Evolutionary conservation across 306 rosid genomes (phyloP), one percentile per base, ranked within the genome.

Genomic region (Cicer cuneatum): DNA sequence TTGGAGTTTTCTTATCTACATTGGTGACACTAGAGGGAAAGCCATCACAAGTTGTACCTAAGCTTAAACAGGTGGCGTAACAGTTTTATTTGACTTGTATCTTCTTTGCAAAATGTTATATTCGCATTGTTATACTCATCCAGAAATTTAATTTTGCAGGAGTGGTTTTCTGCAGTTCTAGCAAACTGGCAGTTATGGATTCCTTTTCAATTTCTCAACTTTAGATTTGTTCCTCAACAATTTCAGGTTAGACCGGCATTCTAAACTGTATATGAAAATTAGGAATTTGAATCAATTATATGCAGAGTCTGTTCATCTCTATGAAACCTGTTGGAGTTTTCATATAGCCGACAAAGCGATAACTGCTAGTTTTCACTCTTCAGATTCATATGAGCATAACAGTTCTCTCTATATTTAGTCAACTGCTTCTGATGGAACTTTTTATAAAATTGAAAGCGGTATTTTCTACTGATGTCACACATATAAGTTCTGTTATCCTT

Each of bases 171-270:
- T 70, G 76, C 90, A 75, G 92, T 92, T 71, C 29, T 92, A 61
- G 99, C 90, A 60, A 94, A 94, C 81, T 94, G 99, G 99, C 86
- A 90, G 73, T 86, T 94, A 21, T 94, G 99, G 99, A 90, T 94
- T 82, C 99, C 97, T 77, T 94, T 94, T 78, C 99, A 94, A 53
- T 94, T 94, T 85, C 80, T 94, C 84, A 94, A 94, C 87, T 94
- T 94, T 38, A 87, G 96, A 87, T 94, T 88, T 80, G 95, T 94
- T 66, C 99, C 99, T 1, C 99, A 94, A 66, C 99, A 92, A 72
- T 90, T 93, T 85, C 95, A 93, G 98, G 98, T 89, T 83, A 77
- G 89, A 64, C 73, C 43, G 51, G 10, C 64, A 52, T 60, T 61
- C 77, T 10, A 40, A 21, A 69, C 46, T 14, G 33, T 65, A 53